Percentiles rank a stretch among this genome's conserved stretches.
Evolutionary conservation across 1,139 yeast genomes (phyloP).

Genomic region (Candida buenavistaensis): DNA sequence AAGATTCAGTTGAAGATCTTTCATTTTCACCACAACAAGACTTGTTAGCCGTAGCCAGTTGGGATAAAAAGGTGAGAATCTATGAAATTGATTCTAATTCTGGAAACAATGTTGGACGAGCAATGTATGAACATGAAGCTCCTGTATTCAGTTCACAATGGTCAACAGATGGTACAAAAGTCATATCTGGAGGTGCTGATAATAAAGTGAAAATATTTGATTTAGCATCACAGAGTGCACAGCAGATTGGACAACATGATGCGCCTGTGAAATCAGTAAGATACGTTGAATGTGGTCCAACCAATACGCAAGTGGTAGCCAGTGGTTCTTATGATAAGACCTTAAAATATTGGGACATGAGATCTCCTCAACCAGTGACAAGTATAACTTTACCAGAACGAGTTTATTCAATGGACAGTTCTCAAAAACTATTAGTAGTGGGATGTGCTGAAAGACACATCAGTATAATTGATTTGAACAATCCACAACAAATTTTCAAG

Average conservation of each 20-base stretch:
- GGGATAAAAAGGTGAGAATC: slow-evolving; percentile 95
- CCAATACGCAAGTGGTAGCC: slow-evolving; percentile 80
- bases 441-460: slow-evolving; percentile 92
- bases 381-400: slow-evolving; percentile 86
- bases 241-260: slow-evolving; percentile 85
- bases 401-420: slow-evolving; percentile 85
- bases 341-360: slow-evolving; percentile 88
- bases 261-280: slow-evolving; percentile 76
- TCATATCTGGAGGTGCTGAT: slow-evolving; percentile 91
- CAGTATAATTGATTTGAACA: slow-evolving; percentile 71
- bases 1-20: slow-evolving; percentile 85
- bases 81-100: slow-evolving; percentile 77
- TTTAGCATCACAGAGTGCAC: slow-evolving; percentile 75
- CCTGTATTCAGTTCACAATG: slow-evolving; percentile 85
- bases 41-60: slow-evolving; percentile 74
- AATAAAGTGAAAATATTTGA: slow-evolving; percentile 86
- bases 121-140: slow-evolving; percentile 84
- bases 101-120: slow-evolving; percentile 80
- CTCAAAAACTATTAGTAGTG: slow-evolving; percentile 79
- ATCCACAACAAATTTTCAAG: slow-evolving; percentile 83
- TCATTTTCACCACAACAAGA: slow-evolving; percentile 94
- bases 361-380: slow-evolving; percentile 82
- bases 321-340: slow-evolving; percentile 98
- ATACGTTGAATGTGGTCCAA: slow-evolving; percentile 79
- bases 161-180: slow-evolving; percentile 84